These are phyloP conservation scores for Ambrosia artemisiifolia DNA, from an alignment of 129 eudicot genomes.

Conservation along the genomic window DNA sequence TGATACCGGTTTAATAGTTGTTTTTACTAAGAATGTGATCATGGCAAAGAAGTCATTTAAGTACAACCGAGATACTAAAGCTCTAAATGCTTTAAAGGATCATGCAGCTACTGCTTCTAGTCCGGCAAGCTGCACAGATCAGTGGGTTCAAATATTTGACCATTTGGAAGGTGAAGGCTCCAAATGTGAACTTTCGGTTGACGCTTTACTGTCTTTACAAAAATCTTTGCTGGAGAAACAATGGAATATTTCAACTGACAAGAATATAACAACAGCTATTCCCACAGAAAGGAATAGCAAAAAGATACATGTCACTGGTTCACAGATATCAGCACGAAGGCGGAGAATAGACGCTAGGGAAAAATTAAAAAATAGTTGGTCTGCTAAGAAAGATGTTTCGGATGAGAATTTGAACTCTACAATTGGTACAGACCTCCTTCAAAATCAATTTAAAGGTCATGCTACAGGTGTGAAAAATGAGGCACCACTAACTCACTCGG, in stretches of 20 bases:
- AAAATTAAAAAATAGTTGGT: conserved; percentile 28
- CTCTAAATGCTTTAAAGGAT: conserved; percentile 63
- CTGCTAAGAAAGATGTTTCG: conserved; percentile 21
- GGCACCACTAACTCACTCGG: conserved; percentile 65
- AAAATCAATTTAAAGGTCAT: conserved; percentile 61
- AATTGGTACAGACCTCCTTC: conserved; percentile 62
- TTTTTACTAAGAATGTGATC: conserved; percentile 43
- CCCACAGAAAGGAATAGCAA: conserved; percentile 24
- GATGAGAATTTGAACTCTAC: conserved; percentile 31
- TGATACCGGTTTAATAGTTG: conserved; percentile 34
- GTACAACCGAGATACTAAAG: conserved; percentile 34
- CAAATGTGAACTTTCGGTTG: conserved; percentile 49
- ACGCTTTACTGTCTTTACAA: conserved; percentile 72
- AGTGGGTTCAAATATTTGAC: conserved; percentile 40
- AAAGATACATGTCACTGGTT: conserved; percentile 46
- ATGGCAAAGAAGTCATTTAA: conserved; percentile 49
- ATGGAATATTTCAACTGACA: conserved; percentile 68
- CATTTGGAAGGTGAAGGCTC: conserved; percentile 37
- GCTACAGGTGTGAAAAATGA: conserved; percentile 67
- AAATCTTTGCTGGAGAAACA: conserved; percentile 88
- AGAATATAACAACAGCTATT: neutral
- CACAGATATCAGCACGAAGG: conserved; percentile 77
- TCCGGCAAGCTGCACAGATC: conserved; percentile 35
- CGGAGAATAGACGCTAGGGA: conserved; percentile 60
- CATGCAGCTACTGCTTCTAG: conserved; percentile 43